Percentiles rank a stretch among this genome's conserved stretches.
These are phyloP conservation scores for Roridomyces roridus DNA, from an alignment of 768 basidiomycete species.

Conservation along the genomic window DNA sequence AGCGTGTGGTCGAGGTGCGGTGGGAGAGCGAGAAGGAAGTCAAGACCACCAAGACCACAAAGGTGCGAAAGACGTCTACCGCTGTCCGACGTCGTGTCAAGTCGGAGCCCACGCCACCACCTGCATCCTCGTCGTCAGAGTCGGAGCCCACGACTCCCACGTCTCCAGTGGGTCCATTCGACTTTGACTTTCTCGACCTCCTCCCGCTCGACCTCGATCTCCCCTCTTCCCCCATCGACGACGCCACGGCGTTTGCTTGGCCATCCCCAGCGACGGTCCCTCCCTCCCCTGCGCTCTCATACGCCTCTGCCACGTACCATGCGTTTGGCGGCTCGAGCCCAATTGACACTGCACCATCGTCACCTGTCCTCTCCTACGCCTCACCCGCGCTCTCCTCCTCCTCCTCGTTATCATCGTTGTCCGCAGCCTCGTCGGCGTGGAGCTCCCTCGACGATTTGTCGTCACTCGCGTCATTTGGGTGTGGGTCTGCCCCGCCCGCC, in stretches of 20 bases:
- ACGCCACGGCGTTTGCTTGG: conserved; percentile 8
- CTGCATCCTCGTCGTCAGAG: neutral
- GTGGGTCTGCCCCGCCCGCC: too few species aligned
- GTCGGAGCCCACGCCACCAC: neutral
- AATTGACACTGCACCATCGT: neutral
- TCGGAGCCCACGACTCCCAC: neutral
- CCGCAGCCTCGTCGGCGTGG: neutral
- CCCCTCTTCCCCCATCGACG: neutral
- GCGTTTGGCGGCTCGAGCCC: neutral
- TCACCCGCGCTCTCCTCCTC: neutral
- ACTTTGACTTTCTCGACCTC: neutral
- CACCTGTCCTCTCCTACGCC: neutral
- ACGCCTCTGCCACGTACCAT: neutral
- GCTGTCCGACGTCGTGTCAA: neutral
- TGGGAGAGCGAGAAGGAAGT: neutral
- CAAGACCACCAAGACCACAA: neutral
- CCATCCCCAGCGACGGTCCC: neutral
- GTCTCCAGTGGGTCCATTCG: neutral
- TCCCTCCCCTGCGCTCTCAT: conserved; percentile 10
- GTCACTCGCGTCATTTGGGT: too few species aligned
- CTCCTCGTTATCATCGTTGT: too few species aligned
- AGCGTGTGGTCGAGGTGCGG: conserved; percentile 10
- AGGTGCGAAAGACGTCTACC: neutral
- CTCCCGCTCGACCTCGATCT: neutral
- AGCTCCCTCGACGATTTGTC: conserved; percentile 5